Conservation (phyloP, 306 rosid genomes). For the Elaeagnus macrophylla region DNA sequence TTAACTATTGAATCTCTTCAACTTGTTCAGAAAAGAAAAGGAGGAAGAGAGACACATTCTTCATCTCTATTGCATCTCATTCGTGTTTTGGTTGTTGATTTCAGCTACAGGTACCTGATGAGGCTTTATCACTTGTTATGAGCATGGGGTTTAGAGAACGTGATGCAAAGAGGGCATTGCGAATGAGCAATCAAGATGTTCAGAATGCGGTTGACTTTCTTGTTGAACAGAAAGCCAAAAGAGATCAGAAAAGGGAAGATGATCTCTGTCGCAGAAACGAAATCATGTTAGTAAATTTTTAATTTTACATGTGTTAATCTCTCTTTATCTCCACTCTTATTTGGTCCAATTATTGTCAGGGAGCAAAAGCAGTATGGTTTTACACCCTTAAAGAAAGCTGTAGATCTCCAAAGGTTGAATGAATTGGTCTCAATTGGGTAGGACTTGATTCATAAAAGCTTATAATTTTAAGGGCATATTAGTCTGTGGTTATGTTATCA, state of each 20-base stretch:
- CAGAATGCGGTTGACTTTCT: slow-evolving; percentile 78
- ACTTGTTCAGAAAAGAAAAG: background rate
- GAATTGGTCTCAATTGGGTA: slow-evolving; percentile 75
- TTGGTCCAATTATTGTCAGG: slow-evolving; percentile 33
- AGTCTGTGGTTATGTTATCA: background rate
- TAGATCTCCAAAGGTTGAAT: slow-evolving; percentile 58
- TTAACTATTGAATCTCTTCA: too few species aligned
- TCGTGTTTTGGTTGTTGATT: slow-evolving; percentile 16
- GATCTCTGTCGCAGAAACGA: slow-evolving; percentile 42
- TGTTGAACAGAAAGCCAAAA: slow-evolving; percentile 52
- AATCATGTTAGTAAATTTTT: slow-evolving; percentile 40
- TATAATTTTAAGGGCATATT: background rate
- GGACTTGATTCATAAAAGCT: background rate
- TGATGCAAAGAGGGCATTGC: slow-evolving; percentile 67
- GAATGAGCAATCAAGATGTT: slow-evolving; percentile 87
- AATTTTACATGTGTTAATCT: slow-evolving; percentile 3
- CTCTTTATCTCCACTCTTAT: slow-evolving; percentile 11
- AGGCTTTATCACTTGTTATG: slow-evolving; percentile 73
- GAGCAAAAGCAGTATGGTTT: slow-evolving; percentile 71
- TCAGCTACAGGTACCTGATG: slow-evolving; percentile 84
- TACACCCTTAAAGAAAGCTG: slow-evolving; percentile 71
- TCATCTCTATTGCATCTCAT: background rate
- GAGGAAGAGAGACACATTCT: background rate
- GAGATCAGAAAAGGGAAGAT: slow-evolving; percentile 45
- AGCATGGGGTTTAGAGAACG: slow-evolving; percentile 72